A percentile compares a stretch with the other conserved stretches of the same genome.
These are phyloP conservation scores for Ceraceosorus guamensis DNA, from an alignment of 1,284 basidiomycete genomes.

Conservation along the genomic window DNA sequence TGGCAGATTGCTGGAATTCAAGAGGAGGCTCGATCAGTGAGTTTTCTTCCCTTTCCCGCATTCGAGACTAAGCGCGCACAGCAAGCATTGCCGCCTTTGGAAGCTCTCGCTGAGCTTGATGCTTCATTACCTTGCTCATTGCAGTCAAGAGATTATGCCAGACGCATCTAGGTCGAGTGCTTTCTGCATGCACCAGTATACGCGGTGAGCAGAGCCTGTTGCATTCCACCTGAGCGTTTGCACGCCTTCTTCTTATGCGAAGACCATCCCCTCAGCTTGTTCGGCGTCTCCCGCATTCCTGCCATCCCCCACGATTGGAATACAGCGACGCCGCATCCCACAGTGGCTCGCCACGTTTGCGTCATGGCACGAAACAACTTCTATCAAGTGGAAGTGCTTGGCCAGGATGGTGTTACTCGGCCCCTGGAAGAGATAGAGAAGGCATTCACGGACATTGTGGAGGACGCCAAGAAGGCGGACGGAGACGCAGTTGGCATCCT, in stretches of 20 bases:
- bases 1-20: conserved; percentile 70
- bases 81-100: neutral
- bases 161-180: conserved; percentile 55
- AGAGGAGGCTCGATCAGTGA: conserved; percentile 60
- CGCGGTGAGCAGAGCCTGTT: conserved; percentile 48
- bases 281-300: conserved; percentile 47
- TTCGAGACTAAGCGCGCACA: neutral
- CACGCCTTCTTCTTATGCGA: neutral
- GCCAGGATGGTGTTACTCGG: conserved; percentile 43
- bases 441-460: conserved; percentile 61
- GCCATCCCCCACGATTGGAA: conserved; percentile 51
- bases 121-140: neutral
- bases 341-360: conserved; percentile 60
- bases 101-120: neutral
- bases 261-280: conserved; percentile 41
- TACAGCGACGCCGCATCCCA: conserved; percentile 47
- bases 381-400: conserved; percentile 65
- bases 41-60: conserved; percentile 12
- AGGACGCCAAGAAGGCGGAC: conserved; percentile 61
- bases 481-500: conserved; percentile 61
- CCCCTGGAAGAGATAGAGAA: conserved; percentile 62
- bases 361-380: conserved; percentile 73
- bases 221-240: conserved; percentile 3
- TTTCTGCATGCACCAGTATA: conserved; percentile 58
- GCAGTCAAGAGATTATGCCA: conserved; percentile 55